A percentile compares a stretch with the other conserved stretches of the same genome.
These are phyloP conservation scores for Paraleonurus japonicus DNA, from an alignment of 257 asterid species.

Conservation along the genomic window DNA sequence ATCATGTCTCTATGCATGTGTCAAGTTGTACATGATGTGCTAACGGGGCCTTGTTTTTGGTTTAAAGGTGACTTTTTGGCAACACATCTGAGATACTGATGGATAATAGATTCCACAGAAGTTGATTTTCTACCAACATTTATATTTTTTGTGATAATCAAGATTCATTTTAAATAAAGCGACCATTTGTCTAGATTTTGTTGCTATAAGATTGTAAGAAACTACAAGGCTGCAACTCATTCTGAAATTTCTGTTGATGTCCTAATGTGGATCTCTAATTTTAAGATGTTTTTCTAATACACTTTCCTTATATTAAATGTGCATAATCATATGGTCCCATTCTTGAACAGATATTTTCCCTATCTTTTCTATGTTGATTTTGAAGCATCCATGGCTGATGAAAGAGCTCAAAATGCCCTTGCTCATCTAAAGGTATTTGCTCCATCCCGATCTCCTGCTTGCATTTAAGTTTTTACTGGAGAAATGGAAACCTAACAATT, in stretches of 20 bases:
- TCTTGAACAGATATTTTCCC: constrained; percentile 71
- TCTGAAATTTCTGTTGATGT: background rate
- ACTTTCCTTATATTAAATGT: background rate
- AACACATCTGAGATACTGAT: constrained; percentile 1
- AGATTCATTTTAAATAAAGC: background rate
- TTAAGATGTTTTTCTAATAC: background rate
- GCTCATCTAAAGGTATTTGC: constrained; percentile 72
- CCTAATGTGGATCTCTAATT: constrained; percentile 3
- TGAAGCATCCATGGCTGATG: constrained; percentile 99
- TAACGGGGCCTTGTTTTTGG: background rate
- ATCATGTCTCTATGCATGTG: background rate
- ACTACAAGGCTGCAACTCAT: background rate
- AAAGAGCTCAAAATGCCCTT: constrained; percentile 97
- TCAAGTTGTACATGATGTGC: background rate
- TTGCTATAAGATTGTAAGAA: background rate
- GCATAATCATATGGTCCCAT: constrained; percentile 20
- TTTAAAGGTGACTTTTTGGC: background rate
- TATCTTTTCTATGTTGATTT: constrained; percentile 97
- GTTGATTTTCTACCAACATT: constrained; percentile 8
- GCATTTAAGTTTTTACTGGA: background rate
- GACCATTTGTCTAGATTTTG: background rate
- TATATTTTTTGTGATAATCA: background rate
- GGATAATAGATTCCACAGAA: background rate
- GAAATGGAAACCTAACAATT: background rate
- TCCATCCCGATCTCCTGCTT: background rate